Percentiles rank a stretch among this genome's conserved stretches.
Evolutionary conservation across 2,329 filamentous ascomycete genomes (phyloP).

Genomic region (Cercospora sp.): DNA sequence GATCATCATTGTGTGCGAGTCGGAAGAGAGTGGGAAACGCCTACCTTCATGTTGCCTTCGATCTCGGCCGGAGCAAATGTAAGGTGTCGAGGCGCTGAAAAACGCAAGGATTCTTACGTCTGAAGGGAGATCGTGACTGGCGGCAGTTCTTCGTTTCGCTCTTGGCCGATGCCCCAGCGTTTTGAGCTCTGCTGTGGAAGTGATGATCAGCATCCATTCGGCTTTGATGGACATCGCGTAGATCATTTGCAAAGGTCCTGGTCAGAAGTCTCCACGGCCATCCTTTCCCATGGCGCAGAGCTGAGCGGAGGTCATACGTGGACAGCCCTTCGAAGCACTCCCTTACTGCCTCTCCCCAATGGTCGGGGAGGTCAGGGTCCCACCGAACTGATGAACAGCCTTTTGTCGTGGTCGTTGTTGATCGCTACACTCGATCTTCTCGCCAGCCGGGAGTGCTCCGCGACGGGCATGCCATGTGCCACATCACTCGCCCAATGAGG

Average conservation of each 20-base stretch:
- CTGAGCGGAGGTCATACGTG: background rate
- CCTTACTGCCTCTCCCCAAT: background rate
- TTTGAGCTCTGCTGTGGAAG: no score
- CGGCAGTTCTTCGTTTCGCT: no score
- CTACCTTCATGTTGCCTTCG: background rate
- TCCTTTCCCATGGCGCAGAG: background rate
- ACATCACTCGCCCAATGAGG: no score
- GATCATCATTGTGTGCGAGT: background rate
- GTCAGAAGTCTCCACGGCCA: background rate
- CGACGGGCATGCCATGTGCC: no score
- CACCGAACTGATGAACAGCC: background rate
- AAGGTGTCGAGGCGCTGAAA: no score
- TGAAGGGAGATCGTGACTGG: no score
- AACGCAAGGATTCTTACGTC: no score
- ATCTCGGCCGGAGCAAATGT: background rate
- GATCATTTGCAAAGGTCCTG: background rate
- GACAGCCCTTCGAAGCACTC: background rate
- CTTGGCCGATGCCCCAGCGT: no score
- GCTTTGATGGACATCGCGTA: background rate
- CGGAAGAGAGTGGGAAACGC: background rate
- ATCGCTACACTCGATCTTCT: background rate
- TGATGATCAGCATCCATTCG: background rate
- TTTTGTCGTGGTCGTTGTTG: background rate
- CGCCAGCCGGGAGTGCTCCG: background rate
- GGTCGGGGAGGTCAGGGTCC: background rate